phyloP scores from a whole-genome alignment of 2,329 filamentous ascomycete genomes.

The Diaporthe sp. region DNA sequence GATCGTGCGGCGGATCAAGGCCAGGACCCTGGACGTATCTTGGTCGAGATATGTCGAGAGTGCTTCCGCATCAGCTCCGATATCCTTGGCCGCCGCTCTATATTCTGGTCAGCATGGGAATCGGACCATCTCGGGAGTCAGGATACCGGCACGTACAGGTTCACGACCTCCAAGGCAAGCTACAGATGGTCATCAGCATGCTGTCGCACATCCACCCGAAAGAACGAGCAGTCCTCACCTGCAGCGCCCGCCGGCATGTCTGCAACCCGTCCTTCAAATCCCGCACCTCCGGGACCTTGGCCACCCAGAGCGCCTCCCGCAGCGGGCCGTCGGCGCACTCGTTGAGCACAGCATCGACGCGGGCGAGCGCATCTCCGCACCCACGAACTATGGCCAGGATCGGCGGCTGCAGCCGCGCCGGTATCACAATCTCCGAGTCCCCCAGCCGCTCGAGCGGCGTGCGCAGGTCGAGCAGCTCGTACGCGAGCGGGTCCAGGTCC shows the following conservation, averaged over 20 bases:
- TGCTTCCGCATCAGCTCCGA: constrained; percentile 18
- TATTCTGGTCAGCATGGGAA: not conserved
- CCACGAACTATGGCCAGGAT: constrained; percentile 33
- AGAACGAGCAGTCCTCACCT: not conserved
- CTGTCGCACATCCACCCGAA: not conserved
- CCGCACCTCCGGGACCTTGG: constrained; percentile 15
- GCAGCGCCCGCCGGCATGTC: constrained; percentile 37
- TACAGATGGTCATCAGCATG: not conserved
- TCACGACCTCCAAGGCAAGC: constrained; percentile 38
- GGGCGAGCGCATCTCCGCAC: constrained; percentile 38
- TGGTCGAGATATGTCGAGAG: constrained; percentile 34
- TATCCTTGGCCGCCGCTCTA: constrained; percentile 32
- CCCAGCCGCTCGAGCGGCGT: constrained; percentile 33
- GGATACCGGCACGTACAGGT: constrained; percentile 12
- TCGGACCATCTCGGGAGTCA: not conserved
- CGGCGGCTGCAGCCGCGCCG: constrained; percentile 26
- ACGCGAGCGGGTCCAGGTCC: constrained; percentile 34
- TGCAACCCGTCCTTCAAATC: constrained; percentile 31
- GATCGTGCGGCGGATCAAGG: constrained; percentile 33
- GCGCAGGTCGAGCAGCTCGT: constrained; percentile 38
- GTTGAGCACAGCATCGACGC: constrained; percentile 31
- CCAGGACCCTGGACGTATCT: constrained; percentile 32
- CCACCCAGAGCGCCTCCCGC: constrained; percentile 26
- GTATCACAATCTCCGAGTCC: constrained; percentile 36
- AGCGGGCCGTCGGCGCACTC: constrained; percentile 21